Base-by-base conservation (phyloP, 2,329 filamentous ascomycete genomes). In the Arthrinium phaeospermum region DNA sequence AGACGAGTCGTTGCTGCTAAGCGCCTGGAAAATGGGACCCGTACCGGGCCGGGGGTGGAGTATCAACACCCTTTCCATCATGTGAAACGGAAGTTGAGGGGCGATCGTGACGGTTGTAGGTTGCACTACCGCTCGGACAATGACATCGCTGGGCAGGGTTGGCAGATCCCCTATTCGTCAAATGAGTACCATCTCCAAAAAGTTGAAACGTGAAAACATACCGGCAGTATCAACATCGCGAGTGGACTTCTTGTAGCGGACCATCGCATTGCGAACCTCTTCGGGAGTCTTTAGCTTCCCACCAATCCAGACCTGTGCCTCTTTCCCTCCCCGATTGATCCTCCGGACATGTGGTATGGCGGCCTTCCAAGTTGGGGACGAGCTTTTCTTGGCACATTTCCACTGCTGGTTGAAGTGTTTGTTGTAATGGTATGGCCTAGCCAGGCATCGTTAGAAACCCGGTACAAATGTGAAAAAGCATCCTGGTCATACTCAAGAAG, bases 381-480 rank as follows among this genome's bases (percentile, higher is more conserved):
- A 22, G 14, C 14, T 3, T 4, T 57, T 8, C 8, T 57, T 57
- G 27, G 7, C 14, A 2, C 51, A 57, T 10, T 22, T 57, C 51
- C 51, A 57, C 51, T 22, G 27, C 16, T 5, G 10, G 27, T 22
- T 34, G 27, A 57, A 5, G 5, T 57, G 27, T 2, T 57, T 57
- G 51, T 57, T 30, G 51, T 30, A 57, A 0, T 57, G 51, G 14
- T 57, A 14, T 22, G 34, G 34, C 5, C 51, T 57, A 13, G 1
- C 14, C 14, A 19, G 4, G 12, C 6, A 10, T 4, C 27, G 27
- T 46, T 46, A 34, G 13, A 2, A 6, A 14, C 1, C 0, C 3
- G 27, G 19, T 6, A 57, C 13, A 3, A 27, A 3, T 7, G 1
- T 3, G 4, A 8, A 0, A 8, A 19, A 6, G 27, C 4, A 34